Evolutionary conservation across 305 asterid species (phyloP), one percentile per base, ranked within the genome.

Genomic region (Rubia tinctorum): DNA sequence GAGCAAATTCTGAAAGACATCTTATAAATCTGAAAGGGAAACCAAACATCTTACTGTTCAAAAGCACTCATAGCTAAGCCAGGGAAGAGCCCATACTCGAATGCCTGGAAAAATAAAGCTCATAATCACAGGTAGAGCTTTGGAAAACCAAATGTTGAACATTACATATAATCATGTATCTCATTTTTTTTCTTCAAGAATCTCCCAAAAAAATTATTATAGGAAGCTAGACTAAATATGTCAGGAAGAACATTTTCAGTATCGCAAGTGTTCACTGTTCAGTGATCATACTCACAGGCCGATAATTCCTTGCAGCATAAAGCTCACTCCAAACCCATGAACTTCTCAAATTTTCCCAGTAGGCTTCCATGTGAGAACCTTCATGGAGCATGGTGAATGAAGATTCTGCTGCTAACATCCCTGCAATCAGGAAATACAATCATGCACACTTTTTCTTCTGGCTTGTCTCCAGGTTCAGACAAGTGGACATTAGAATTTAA

Each of bases 291-390:
- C 98, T 92, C 80, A 95, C 99, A 37, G 98, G 99, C 44, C 99
- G 97, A 84, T 88, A 95, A 71, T 95, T 95, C 82, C 99, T 90
- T 73, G 98, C 99, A 58, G 68, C 39, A 78, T 92, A 73, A 80
- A 95, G 98, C 81, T 95, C 99, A 81, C 86, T 83, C 98, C 97
- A 95, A 80, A 94, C 81, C 98, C 99, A 94, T 20, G 99, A 94
- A 82, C 80, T 88, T 86, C 73, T 85, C 80, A 94, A 81, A 63
- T 82, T 87, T 80, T 88, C 91, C 99, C 99, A 94, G 80, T 86
- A 90, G 78, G 78, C 71, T 76, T 90, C 97, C 80, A 89, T 75
- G 65, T 84, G 60, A 51, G 90, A 74, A 14, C 91, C 96, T 75
- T 85, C 87, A 58, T 80, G 89, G 62, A 94, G 87, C 72, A 85